Base-by-base conservation (phyloP, 345 rosid species). In the Moringa oleifera region DNA sequence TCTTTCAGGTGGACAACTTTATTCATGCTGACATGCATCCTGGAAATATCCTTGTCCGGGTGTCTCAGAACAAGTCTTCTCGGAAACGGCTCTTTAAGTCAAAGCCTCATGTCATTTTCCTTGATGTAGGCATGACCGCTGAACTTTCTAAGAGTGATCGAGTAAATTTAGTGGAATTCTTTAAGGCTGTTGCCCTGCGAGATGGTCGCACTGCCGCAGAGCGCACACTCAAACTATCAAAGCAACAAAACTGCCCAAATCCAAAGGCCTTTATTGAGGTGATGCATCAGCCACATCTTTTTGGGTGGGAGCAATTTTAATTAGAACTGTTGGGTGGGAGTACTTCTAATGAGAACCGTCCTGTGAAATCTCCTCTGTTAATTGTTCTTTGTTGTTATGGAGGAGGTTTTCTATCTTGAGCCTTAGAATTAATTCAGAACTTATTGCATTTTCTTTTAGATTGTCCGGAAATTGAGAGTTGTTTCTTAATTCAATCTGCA, bases 21-120 rank as follows among this genome's bases (percentile, higher is more conserved):
- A 84, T 95, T 61, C 99, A 95, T 57, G 99, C 99, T 4, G 97
- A 95, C 78, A 89, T 95, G 99, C 97, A 95, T 84, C 97, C 99
- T 18, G 97, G 97, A 46, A 95, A 95, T 63, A 95, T 95, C 71
- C 93, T 91, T 59, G 97, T 95, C 37, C 80, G 96, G 57, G 81
- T 85, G 75, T 18, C 87, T 57, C 76, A 79, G 37, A 79, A 61
- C 71, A 83, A 81, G 65, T 59, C 86, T 67, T 83, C 94, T 69
- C 71, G 63, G 62, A 89, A 82, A 70, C 79, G 75, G 62, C 73
- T 87, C 53, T 95, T 85, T 66, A 85, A 67, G 73, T 80, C 85
- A 65, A 95, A 89, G 86, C 99, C 99, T 54, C 99, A 95, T 67
- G 83, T 95, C 25, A 69, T 95, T 58, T 95, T 95, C 85, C 85